Evolutionary conservation across 192 early-diverging fungal species (phyloP).

Genomic region (Anaeromyces robustus): DNA sequence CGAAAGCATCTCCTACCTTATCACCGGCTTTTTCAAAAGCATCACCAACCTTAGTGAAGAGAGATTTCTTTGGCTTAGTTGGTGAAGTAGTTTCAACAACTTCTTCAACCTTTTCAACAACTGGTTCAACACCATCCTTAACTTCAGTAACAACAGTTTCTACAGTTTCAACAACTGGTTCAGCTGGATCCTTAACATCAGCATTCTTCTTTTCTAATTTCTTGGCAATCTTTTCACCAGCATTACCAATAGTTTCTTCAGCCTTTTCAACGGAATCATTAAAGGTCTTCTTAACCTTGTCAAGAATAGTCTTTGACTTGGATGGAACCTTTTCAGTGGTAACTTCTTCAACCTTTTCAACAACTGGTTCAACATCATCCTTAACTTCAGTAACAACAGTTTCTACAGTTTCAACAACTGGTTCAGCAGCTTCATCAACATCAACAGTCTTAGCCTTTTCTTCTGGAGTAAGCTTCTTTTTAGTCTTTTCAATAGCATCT

Average conservation of each 20-base stretch:
- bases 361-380: neutral
- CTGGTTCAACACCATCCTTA: too few relatives aligned
- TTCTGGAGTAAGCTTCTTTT: neutral
- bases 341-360: neutral
- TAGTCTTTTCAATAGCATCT: neutral
- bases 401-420: neutral
- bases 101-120: neutral
- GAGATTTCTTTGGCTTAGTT: too few relatives aligned
- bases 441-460: too few relatives aligned
- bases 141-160: neutral
- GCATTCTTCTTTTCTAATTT: too few relatives aligned
- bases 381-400: neutral
- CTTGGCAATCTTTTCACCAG: neutral
- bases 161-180: neutral
- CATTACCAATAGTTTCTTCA: neutral
- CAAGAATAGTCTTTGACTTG: neutral
- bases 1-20: too few relatives aligned
- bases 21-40: too few relatives aligned
- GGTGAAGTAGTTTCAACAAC: neutral
- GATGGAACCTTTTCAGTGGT: neutral
- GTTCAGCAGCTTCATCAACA: neutral
- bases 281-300: neutral
- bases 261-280: neutral
- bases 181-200: too few relatives aligned
- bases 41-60: too few relatives aligned